A percentile compares a stretch with the other conserved stretches of the same genome.
phyloP scores from a whole-genome alignment of 1,284 basidiomycete genomes.

The Microstroma glucosiphilum region DNA sequence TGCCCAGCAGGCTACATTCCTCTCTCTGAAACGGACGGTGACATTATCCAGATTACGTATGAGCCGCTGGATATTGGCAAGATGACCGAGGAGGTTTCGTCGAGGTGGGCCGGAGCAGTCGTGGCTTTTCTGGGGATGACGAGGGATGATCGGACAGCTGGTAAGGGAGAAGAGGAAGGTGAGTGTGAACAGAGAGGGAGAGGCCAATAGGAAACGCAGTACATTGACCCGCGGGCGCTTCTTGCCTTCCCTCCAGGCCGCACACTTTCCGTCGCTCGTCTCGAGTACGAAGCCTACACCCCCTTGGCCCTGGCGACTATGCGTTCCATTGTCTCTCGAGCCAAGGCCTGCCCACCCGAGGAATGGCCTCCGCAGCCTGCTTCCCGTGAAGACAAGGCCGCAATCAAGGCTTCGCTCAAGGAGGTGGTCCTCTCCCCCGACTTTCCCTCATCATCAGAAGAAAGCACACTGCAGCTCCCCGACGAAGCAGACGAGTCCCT shows the following conservation, averaged over 20 bases:
- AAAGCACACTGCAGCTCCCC: too few species aligned
- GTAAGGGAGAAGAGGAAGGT: conserved; percentile 53
- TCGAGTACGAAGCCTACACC: conserved; percentile 74
- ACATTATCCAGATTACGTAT: conserved; percentile 30
- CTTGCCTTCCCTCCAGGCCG: conserved; percentile 58
- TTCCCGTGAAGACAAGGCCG: too few species aligned
- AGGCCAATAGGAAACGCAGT: not conserved
- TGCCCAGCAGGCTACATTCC: conserved; percentile 1
- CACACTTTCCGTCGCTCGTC: conserved; percentile 57
- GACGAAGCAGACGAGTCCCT: too few species aligned
- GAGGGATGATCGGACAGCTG: conserved; percentile 55
- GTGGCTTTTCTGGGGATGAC: conserved; percentile 70
- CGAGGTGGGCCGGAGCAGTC: conserved; percentile 29
- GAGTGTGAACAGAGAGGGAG: conserved; percentile 8
- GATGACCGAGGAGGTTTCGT: conserved; percentile 21
- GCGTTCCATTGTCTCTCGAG: conserved; percentile 14
- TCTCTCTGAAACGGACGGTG: conserved; percentile 13
- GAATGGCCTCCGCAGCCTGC: conserved; percentile 1
- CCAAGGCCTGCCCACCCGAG: not conserved
- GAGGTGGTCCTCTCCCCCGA: too few species aligned
- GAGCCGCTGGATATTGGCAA: conserved; percentile 24
- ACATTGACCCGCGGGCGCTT: conserved; percentile 30
- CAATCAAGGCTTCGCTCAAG: too few species aligned
- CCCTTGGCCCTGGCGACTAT: conserved; percentile 70
- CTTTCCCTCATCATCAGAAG: too few species aligned